Evolutionary conservation across 1,139 yeast species (phyloP), one percentile per base, ranked within the genome.

Genomic region (Yamadazyma conglobata): DNA sequence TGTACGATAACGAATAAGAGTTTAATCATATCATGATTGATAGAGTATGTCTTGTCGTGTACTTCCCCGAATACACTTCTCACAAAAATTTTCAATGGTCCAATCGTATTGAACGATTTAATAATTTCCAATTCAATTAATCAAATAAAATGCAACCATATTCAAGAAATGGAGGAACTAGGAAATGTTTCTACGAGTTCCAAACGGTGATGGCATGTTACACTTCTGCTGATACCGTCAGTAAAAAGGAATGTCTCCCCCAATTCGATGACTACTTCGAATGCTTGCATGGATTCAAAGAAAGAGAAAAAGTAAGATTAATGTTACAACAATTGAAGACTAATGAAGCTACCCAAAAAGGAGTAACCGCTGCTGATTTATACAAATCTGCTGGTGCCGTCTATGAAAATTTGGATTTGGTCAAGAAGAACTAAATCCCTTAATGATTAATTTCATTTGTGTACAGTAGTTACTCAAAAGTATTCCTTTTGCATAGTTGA

Each of bases 141-240:
- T n/a, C 14, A 18, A 22, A n/a, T 15, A 28, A 27, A 15, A 68
- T 68, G 74, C 73, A 66, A 47, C 73, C 74, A 46, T 64, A 66
- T 45, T 65, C 73, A 29, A 65, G 73, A 60, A 52, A 62, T 21
- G 73, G 73, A 22, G 74, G 73, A 35, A 68, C 74, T 40, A 65
- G 73, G 56, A 66, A 56, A 56, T 68, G 74, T 47, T 68, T 66
- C 48, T 68, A 67, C 50, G 74, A 68, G 44, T 68, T 66, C 54
- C 74, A 68, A 50, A 56, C 68, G 12, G 58, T 66, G 38, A 60
- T 60, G 34, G 68, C 69, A 14, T 68, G 74, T 46, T 63, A 58
- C 56, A 67, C 73, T 3, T 61, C 72, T 10, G 73, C 71, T 10
- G 73, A 67, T 32, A 68, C 73, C 27, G 49, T 54, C 23, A 35